Evolutionary conservation across 1,139 yeast species (phyloP).

Genomic region (Zygoascus sp.): DNA sequence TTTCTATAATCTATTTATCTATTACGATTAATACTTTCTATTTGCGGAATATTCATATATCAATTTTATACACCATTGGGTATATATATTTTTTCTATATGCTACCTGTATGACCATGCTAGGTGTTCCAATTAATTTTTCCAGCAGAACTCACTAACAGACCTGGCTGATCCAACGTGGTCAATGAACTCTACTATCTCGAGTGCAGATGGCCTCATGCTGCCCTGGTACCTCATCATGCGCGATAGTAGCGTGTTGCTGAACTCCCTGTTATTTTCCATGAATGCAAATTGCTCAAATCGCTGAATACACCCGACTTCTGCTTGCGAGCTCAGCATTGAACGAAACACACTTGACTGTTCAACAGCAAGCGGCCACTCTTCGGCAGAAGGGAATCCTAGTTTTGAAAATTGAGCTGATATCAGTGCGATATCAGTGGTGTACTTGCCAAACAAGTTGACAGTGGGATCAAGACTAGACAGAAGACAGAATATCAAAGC

Average conservation of each 20-base stretch:
- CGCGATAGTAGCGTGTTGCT: slow-evolving; percentile 28
- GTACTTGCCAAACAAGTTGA: slow-evolving; percentile 39
- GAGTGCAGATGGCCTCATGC: slow-evolving; percentile 36
- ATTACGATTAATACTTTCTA: too few relatives aligned
- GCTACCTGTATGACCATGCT: too few relatives aligned
- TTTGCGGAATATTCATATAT: too few relatives aligned
- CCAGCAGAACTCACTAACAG: too few relatives aligned
- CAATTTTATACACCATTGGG: too few relatives aligned
- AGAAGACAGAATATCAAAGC: slow-evolving; percentile 66
- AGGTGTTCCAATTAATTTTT: too few relatives aligned
- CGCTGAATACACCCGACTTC: slow-evolving; percentile 29
- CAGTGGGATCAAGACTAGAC: slow-evolving; percentile 37
- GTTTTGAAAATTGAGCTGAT: slow-evolving; percentile 52
- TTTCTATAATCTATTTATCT: neutral
- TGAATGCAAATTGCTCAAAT: neutral
- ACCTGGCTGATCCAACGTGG: neutral
- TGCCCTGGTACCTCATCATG: slow-evolving; percentile 42
- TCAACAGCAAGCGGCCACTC: slow-evolving; percentile 45
- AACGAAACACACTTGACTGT: slow-evolving; percentile 38
- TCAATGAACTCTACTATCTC: slow-evolving; percentile 21
- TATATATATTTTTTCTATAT: too few relatives aligned
- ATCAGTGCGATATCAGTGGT: slow-evolving; percentile 63
- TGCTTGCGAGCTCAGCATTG: slow-evolving; percentile 26
- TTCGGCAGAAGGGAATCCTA: slow-evolving; percentile 63
- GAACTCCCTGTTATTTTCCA: neutral